These are phyloP conservation scores for Penicillium oxalicum DNA, from an alignment of 2,329 filamentous ascomycete genomes.

Conservation along the genomic window DNA sequence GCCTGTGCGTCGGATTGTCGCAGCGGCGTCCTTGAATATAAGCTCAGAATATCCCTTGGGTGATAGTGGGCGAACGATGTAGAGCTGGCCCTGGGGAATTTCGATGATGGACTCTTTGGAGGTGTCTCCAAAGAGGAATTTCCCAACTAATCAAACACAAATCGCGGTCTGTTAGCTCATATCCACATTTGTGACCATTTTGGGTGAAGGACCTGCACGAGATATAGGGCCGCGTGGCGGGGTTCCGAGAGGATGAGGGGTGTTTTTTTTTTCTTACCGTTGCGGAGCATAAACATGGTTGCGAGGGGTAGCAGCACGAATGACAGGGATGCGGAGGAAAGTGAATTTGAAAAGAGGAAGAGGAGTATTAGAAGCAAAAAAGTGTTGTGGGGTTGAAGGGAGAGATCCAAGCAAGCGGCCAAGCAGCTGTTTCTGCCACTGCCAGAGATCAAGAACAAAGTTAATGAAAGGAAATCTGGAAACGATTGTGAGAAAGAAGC, in stretches of 20 bases:
- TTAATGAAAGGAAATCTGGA: constrained; percentile 1
- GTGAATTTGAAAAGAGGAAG: background rate
- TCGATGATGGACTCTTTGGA: constrained; percentile 92
- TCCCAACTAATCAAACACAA: constrained; percentile 59
- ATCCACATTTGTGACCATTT: background rate
- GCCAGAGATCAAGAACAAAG: background rate
- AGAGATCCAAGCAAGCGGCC: background rate
- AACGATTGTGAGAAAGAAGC: background rate
- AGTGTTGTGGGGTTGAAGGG: constrained; percentile 4
- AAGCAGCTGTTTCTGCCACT: background rate
- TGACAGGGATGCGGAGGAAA: constrained; percentile 11
- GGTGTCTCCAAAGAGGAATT: constrained; percentile 82
- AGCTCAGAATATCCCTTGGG: constrained; percentile 98
- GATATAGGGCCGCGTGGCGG: constrained; percentile 15
- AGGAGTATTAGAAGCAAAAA: constrained; percentile 1
- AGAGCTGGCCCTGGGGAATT: constrained; percentile 91
- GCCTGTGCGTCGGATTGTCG: constrained; percentile 83
- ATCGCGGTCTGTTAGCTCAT: constrained; percentile 4
- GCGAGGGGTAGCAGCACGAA: constrained; percentile 24
- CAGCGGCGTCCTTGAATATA: constrained; percentile 95
- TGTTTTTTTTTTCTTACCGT: constrained; percentile 40
- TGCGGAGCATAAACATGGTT: constrained; percentile 54
- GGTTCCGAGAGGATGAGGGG: constrained; percentile 22
- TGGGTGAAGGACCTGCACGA: background rate
- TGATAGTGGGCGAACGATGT: constrained; percentile 88